Evolutionary conservation across 495 filamentous ascomycete genomes (phyloP), one percentile per base, ranked within the genome.

Genomic region (Neurospora sp.): DNA sequence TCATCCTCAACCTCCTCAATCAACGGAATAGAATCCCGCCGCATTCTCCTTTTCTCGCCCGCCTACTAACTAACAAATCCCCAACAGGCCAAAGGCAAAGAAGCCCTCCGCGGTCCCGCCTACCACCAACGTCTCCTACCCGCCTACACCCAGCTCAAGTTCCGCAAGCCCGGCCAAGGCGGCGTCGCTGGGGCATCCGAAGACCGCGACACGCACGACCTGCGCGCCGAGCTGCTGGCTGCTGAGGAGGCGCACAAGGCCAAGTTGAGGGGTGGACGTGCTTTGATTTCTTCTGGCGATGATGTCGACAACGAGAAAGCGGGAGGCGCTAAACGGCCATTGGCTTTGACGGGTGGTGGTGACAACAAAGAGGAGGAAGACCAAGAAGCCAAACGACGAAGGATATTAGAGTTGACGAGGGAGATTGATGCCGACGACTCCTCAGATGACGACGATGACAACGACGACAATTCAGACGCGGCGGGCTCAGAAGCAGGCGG

Each of bases 91-190:
- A 90, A 91, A 79, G 96, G 96, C 75, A 97, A 97, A 87, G 96
- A 99, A 81, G 93, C 94, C 78, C 92, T 92, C 71, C 91, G 94
- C 76, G 96, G 96, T 18, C 92, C 93, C 45, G 96, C 96, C 72
- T 98, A 98, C 83, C 96, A 99, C 81, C 96, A 98, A 85, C 90
- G 96, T 70, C 91, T 98, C 12, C 90, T 97, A 3, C 96, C 96
- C 5, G 96, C 96, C 10, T 90, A 98, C 78, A 98, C 91, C 41
- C 89, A 92, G 77, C 89, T 99, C 76, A 99, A 99, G 83, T 89
- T 91, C 73, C 88, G 94, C 59, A 89, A 98, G 85, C 87, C 91
- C 38, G 94, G 94, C 70, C 96, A 99, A 85, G 96, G 96, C 76
- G 91, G 91, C 74, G 93, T 90, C 75, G 90, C 90, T 69, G 53